These are phyloP conservation scores for Camelina neglecta DNA, from an alignment of 345 rosid genomes.

Conservation along the genomic window DNA sequence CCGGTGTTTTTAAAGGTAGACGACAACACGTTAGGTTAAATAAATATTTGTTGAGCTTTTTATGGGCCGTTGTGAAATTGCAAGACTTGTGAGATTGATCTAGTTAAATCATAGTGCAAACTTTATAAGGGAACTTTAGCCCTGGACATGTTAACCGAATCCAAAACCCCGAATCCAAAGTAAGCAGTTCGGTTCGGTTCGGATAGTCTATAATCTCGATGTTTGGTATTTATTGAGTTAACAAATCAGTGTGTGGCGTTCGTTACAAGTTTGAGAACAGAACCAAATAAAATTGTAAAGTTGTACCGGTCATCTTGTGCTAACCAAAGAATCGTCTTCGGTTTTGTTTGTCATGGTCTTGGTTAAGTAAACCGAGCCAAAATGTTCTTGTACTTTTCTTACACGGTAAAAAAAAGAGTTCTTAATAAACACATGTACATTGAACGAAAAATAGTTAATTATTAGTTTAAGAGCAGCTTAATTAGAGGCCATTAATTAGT, in stretches of 20 bases:
- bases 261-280: slow-evolving; percentile 19
- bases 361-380: slow-evolving; percentile 2
- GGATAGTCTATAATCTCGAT: not conserved
- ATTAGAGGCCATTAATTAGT: too few species aligned
- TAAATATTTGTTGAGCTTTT: too few species aligned
- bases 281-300: slow-evolving; percentile 4
- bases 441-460: not conserved
- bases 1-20: too few species aligned
- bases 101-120: too few species aligned
- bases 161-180: too few species aligned
- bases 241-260: slow-evolving; percentile 12
- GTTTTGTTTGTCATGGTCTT: slow-evolving; percentile 12
- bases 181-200: too few species aligned
- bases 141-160: too few species aligned
- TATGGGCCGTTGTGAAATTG: too few species aligned
- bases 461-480: not conserved
- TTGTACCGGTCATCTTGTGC: slow-evolving; percentile 24
- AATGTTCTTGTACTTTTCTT: not conserved
- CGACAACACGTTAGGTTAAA: too few species aligned
- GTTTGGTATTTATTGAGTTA: not conserved
- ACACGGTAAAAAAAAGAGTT: not conserved
- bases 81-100: too few species aligned
- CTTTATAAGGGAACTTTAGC: too few species aligned
- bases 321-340: slow-evolving; percentile 4
- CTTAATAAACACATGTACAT: not conserved